Base-by-base conservation (phyloP, 164 flowering plant species). In the Macadamia integrifolia region DNA sequence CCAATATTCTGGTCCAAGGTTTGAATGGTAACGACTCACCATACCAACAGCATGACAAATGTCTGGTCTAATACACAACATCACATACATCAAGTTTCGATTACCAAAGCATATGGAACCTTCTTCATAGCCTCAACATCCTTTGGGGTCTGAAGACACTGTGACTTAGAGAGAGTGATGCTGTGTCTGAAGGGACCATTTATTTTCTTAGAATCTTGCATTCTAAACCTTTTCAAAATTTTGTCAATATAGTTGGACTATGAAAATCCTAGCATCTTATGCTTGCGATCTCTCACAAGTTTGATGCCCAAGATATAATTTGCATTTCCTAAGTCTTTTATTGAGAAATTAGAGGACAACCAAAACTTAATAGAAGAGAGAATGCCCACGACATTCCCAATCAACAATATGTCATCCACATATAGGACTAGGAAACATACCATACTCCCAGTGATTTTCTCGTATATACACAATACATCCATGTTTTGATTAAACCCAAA, bases 241-340 rank as follows among this genome's bases (percentile, higher is more conserved):
- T 7, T 10, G 28, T 63, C 46, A n/a, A 13, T 35, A 35, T 35
- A 35, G 40, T 23, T 23, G 23, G 23, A 23, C 23, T 23, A 23
- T 23, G 62, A 63, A 10, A 70, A 59, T 53, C 61, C 68, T 61
- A 17, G 42, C 43, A 8, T 40, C 52, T 23, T 62, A 7, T 69
- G 62, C 6, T 43, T 15, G 17, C 40, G 53, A 57, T 70, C 66
- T n/a, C 63, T 56, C 6, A n/a, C 30, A 5, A 70, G 14, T 30
- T 64, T 56, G 46, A 70, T 57, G 1, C 68, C 62, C 6, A 70
- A 28, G 18, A 71, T 46, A 48, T 64, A 44, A 2, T 5, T 35
- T n/a, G 72, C 67, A 29, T 62, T 61, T 8, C 67, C 62, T 7
- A 69, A 23, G 55, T 69, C 73, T 30, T 71, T 64, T 58, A 64